Evolutionary conservation across 192 early-diverging fungal species (phyloP).

Genomic region (Dissophora ornata): DNA sequence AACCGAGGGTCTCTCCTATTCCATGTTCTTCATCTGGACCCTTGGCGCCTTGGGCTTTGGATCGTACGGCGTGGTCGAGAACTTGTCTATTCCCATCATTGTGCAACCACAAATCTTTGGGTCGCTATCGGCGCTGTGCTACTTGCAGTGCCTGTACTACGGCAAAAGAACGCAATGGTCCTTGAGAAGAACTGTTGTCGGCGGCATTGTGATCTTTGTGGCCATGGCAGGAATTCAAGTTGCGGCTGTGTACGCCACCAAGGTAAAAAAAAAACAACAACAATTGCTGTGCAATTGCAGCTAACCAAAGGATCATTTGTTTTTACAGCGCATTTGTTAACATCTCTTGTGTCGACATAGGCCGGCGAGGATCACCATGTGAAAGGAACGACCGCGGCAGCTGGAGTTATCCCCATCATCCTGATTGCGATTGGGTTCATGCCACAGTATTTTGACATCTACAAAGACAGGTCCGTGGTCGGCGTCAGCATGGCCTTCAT

Average conservation of each 20-base stretch:
- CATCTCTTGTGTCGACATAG: slow-evolving; percentile 6
- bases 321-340: too few relatives aligned
- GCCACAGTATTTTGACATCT: slow-evolving; percentile 59
- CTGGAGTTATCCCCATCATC: slow-evolving; percentile 57
- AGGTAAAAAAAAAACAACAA: slow-evolving; percentile 12
- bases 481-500: slow-evolving; percentile 59
- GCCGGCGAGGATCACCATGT: slow-evolving; percentile 32
- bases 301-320: too few relatives aligned
- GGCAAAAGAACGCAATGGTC: slow-evolving; percentile 6
- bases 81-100: slow-evolving; percentile 57
- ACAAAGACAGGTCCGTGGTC: slow-evolving; percentile 45
- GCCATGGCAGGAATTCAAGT: slow-evolving; percentile 15
- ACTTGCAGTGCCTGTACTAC: slow-evolving; percentile 56
- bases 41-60: slow-evolving; percentile 52
- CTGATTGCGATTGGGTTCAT: slow-evolving; percentile 53
- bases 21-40: slow-evolving; percentile 57
- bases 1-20: slow-evolving; percentile 53
- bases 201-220: neutral
- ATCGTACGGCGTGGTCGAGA: slow-evolving; percentile 54
- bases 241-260: slow-evolving; percentile 27
- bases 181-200: neutral
- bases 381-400: slow-evolving; percentile 44
- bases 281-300: too few relatives aligned
- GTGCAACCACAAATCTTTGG: slow-evolving; percentile 63
- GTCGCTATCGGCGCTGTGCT: slow-evolving; percentile 47